Percentiles rank a stretch among this genome's conserved stretches.
phyloP scores from a whole-genome alignment of 2,329 filamentous ascomycete genomes.

The Penicillium sp. region DNA sequence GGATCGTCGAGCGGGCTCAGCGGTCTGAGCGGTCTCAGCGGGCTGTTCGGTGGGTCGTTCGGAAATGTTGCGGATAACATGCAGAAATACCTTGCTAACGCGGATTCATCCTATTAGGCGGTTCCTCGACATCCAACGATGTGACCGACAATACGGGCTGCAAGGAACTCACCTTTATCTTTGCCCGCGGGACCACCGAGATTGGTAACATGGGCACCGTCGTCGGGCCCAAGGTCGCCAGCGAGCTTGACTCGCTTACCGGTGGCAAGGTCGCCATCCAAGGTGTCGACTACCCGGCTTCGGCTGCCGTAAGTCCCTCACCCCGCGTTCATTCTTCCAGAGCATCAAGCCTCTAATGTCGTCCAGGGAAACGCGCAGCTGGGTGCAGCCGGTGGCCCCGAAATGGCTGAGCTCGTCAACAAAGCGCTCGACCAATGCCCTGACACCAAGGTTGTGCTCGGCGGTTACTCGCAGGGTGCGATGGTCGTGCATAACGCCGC shows the following conservation, averaged over 20 bases:
- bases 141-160: slow-evolving; percentile 46
- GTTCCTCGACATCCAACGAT: slow-evolving; percentile 44
- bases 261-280: slow-evolving; percentile 36
- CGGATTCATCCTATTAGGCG: slow-evolving; percentile 2
- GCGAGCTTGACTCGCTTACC: slow-evolving; percentile 29
- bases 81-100: not conserved
- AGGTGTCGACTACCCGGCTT: slow-evolving; percentile 40
- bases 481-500: slow-evolving; percentile 43
- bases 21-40: slow-evolving; percentile 2
- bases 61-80: not conserved
- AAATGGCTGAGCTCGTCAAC: slow-evolving; percentile 37
- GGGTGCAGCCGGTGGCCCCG: slow-evolving; percentile 35
- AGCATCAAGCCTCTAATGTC: not conserved
- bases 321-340: no score
- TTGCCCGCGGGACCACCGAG: slow-evolving; percentile 50
- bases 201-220: slow-evolving; percentile 49
- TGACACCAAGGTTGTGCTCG: slow-evolving; percentile 39
- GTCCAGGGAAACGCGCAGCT: slow-evolving; percentile 33
- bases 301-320: slow-evolving; percentile 24
- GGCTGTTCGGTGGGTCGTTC: slow-evolving; percentile 4
- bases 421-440: slow-evolving; percentile 37
- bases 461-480: slow-evolving; percentile 42
- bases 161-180: slow-evolving; percentile 50
- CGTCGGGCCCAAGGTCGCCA: slow-evolving; percentile 44
- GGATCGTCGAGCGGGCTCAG: slow-evolving; percentile 3